Percentiles rank a stretch among this genome's conserved stretches.
Conservation (phyloP, 2,329 filamentous ascomycete genomes). For the Sporothrix globosa region DNA sequence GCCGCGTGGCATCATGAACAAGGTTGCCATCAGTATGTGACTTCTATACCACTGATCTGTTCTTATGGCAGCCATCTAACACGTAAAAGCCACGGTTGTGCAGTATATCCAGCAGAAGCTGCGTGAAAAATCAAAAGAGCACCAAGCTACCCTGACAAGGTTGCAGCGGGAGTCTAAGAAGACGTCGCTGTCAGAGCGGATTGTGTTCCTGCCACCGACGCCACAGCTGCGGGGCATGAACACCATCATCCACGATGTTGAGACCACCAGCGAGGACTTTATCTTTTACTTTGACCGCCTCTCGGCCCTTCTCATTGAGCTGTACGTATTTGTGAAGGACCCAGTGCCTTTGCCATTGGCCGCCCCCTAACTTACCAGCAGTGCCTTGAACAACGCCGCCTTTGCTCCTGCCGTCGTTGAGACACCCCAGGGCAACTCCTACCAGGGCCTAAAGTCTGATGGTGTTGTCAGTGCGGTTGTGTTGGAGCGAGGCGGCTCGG, state of each 20-base stretch:
- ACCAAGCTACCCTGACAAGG: constrained; percentile 76
- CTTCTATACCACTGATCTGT: background rate
- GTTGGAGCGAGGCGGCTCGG: constrained; percentile 84
- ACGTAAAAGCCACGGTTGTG: constrained; percentile 76
- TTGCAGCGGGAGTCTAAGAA: constrained; percentile 74
- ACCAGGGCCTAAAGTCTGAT: constrained; percentile 70
- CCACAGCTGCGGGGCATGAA: constrained; percentile 85
- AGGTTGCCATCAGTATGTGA: constrained; percentile 76
- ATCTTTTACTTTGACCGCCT: constrained; percentile 97
- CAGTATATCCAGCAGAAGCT: constrained; percentile 90
- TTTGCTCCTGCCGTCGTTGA: constrained; percentile 67
- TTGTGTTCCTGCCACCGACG: constrained; percentile 74
- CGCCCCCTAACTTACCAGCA: constrained; percentile 41
- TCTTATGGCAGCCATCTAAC: background rate
- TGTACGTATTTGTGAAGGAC: constrained; percentile 48
- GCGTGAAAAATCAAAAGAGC: constrained; percentile 79
- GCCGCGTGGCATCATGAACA: constrained; percentile 90
- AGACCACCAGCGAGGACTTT: constrained; percentile 83
- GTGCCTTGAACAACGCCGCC: constrained; percentile 74
- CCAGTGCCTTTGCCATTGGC: background rate
- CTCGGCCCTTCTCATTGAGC: constrained; percentile 80
- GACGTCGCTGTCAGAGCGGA: constrained; percentile 72
- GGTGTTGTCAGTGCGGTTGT: constrained; percentile 84
- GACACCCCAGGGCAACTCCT: constrained; percentile 71
- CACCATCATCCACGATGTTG: constrained; percentile 82